Conservation (phyloP, 2,329 filamentous ascomycete species). For the Penicillium aurantiogriseum region DNA sequence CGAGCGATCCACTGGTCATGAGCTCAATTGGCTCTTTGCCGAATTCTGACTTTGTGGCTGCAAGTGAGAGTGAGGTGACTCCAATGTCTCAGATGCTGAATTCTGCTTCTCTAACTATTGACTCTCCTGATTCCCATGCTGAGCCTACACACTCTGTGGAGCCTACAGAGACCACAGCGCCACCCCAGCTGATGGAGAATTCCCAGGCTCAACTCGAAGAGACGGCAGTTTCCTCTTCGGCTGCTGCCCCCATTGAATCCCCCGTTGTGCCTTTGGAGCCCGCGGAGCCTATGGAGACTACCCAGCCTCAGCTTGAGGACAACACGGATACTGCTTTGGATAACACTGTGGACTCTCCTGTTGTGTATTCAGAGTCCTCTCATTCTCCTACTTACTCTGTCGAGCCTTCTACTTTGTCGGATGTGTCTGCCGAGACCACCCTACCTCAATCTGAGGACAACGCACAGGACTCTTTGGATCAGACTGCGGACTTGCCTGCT, state of each 20-base stretch:
- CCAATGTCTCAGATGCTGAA: not conserved
- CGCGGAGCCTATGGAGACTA: not conserved
- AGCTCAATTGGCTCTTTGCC: not conserved
- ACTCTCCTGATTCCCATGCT: not conserved
- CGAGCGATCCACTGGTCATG: not conserved
- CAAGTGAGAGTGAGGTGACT: not conserved
- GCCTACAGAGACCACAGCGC: not conserved
- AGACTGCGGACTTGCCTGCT: not conserved
- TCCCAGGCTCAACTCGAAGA: not conserved
- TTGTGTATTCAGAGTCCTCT: not conserved
- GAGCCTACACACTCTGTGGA: not conserved
- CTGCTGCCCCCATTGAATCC: not conserved
- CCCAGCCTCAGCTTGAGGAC: not conserved
- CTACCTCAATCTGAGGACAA: not conserved
- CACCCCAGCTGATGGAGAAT: not conserved
- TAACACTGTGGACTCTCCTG: not conserved
- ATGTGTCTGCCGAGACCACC: not conserved
- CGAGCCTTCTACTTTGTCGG: not conserved
- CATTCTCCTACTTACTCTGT: not conserved
- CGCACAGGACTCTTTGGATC: not conserved
- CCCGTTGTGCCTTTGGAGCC: not conserved
- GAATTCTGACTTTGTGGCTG: not conserved
- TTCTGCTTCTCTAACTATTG: not conserved
- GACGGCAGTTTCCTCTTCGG: not conserved
- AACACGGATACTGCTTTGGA: not conserved